Conservation (phyloP, 2,329 filamentous ascomycete species). For the Paecilomyces dactylethromorphus region DNA sequence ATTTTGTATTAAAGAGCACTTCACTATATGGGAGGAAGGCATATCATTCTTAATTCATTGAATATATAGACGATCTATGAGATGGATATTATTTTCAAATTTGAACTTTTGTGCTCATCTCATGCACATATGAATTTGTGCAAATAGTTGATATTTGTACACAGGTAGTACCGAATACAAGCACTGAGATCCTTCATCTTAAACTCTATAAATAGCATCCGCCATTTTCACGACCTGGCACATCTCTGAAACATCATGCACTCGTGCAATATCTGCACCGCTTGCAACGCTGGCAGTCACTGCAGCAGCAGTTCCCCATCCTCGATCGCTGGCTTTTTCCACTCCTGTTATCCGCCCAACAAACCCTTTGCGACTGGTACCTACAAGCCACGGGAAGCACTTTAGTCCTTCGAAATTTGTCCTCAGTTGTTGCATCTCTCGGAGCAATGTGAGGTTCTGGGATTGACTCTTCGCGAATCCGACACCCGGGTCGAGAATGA, state of each 20-base stretch:
- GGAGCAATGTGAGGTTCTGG: constrained; percentile 77
- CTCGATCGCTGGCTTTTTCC: constrained; percentile 60
- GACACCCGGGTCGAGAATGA: constrained; percentile 87
- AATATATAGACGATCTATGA: too few relatives aligned
- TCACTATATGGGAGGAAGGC: too few relatives aligned
- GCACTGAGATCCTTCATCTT: neutral
- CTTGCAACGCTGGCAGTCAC: constrained; percentile 79
- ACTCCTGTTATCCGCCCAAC: constrained; percentile 77
- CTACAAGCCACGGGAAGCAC: constrained; percentile 81
- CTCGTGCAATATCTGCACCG: constrained; percentile 84
- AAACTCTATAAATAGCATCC: constrained; percentile 76
- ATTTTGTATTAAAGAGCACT: too few relatives aligned
- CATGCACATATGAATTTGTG: too few relatives aligned
- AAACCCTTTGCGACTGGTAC: constrained; percentile 83
- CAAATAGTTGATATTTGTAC: too few relatives aligned
- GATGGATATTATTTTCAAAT: too few relatives aligned
- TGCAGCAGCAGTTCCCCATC: constrained; percentile 82
- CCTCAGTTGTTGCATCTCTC: constrained; percentile 58
- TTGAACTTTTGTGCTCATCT: neutral
- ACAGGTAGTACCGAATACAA: too few relatives aligned
- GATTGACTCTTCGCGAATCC: constrained; percentile 81
- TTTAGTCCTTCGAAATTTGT: constrained; percentile 24
- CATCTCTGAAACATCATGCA: constrained; percentile 91
- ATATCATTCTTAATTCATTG: too few relatives aligned
- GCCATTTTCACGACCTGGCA: constrained; percentile 74